Evolutionary conservation across 768 basidiomycete species (phyloP), one percentile per base, ranked within the genome.

Genomic region (Psilocybe sp.): DNA sequence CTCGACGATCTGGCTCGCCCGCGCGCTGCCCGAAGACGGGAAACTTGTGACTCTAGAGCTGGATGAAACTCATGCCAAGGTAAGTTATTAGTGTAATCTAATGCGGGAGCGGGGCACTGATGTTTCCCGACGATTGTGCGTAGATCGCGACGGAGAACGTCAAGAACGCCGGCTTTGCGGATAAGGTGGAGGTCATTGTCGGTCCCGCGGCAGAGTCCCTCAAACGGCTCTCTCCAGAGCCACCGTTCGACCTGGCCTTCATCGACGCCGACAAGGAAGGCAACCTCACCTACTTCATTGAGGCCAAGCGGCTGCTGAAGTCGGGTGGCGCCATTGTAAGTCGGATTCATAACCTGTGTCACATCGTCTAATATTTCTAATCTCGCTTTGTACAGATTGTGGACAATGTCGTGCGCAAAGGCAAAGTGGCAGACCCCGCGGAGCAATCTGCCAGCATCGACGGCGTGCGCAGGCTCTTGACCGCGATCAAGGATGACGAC

Each of bases 221-320:
- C 38, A 66, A 64, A 18, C 70, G 66, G 38, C 64, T 87, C 31
- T 65, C 73, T 6, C 63, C 81, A 6, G 36, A 44, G 13, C 31
- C 20, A 6, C 76, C 74, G 1, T 87, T 84, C 61, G 86, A 88
- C 62, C 64, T 89, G 15, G 73, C 74, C 2, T 89, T 88, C 71
- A 84, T 87, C 53, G 86, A 88, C 64, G 87, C 85, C 6, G 83
- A 87, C 68, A 87, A 87, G 60, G 63, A 67, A 4, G 72, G 70
- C 36, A 82, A 82, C 53, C 47, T 70, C 18, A 68, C 69, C 4
- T 87, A 87, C 59, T 84, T 82, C 66, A 67, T 63, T 1, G 76
- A 87, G 52, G 79, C 78, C 0, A 81, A 87, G 59, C 75, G 85
- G 12, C 69, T 88, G 6, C 71, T 81, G 0, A 70, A 78, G 43